Base-by-base conservation (phyloP, 2,329 filamentous ascomycete genomes). In the Sarocladium kiliense region DNA sequence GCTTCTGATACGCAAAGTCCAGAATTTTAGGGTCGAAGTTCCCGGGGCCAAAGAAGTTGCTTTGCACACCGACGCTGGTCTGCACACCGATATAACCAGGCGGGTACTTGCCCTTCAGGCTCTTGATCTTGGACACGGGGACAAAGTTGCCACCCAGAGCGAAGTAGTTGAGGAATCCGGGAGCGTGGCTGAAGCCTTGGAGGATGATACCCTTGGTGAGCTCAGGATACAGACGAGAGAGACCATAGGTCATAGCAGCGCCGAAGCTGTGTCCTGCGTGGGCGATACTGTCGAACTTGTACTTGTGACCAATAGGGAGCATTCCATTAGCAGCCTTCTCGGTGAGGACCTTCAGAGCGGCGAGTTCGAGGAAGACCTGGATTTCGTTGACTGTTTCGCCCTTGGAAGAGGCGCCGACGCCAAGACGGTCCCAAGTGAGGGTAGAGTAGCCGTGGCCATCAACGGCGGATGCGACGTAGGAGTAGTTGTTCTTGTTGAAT, bases 181-280 rank as follows among this genome's bases (percentile, higher is more conserved):
- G 57, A 10, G 77, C 76, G 39, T 76, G 73, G 16, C 76, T 75
- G 68, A 81, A 87, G 1, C 84, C 84, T 1, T 83, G 86, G 6
- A 87, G 72, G 53, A 84, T 68, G 39, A 87, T 72, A 37, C 77
- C 81, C 58, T 86, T 77, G 36, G 78, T 81, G 56, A 80, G 69
- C 54, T 73, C 63, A 1, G 82, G 81, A 61, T 82, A 71, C 56
- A 71, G 64, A 47, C 74, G 74, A 7, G 79, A 77, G 19, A 87
- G 71, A 49, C 69, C 74, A 66, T 82, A 85, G 2, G 77, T 79
- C 60, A 82, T 79, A 5, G 77, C 68, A 0, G 82, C 83, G 30
- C 85, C 85, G 60, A 84, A 87, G 0, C 79, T 84, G 70, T 88
- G 84, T 12, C 84, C 85, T 16, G 85, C 73, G 64, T 87, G 84